Conservation (phyloP, 1,139 yeast species). For the Lodderomyces beijingensis region DNA sequence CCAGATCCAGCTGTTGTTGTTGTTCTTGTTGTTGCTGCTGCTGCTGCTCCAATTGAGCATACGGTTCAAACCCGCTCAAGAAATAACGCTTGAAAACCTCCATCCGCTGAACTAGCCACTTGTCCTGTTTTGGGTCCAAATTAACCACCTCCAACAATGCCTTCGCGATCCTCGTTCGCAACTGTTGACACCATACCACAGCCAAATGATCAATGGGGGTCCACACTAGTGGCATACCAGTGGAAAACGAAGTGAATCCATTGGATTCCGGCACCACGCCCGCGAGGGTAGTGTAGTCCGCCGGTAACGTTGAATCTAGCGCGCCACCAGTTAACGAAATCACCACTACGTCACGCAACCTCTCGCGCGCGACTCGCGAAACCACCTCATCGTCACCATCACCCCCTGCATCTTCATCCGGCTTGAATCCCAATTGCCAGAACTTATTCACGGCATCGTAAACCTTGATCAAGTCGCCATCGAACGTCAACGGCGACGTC, state of each 20-base stretch:
- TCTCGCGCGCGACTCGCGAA: constrained; percentile 29
- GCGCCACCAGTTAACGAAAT: constrained; percentile 92
- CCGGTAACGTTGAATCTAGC: constrained; percentile 78
- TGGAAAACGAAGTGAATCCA: constrained; percentile 81
- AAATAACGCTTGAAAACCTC: constrained; percentile 36
- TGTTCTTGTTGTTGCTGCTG: background rate
- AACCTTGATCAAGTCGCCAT: constrained; percentile 74
- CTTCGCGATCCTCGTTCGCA: constrained; percentile 60
- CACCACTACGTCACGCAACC: constrained; percentile 49
- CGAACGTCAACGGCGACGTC: constrained; percentile 93
- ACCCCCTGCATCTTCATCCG: background rate
- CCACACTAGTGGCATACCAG: constrained; percentile 91
- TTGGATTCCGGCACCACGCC: constrained; percentile 66
- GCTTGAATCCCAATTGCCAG: constrained; percentile 66
- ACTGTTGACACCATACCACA: constrained; percentile 94
- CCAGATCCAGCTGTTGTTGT: background rate
- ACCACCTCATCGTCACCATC: constrained; percentile 7
- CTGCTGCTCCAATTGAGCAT: constrained; percentile 1
- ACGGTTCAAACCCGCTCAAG: constrained; percentile 9
- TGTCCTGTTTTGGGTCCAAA: constrained; percentile 26
- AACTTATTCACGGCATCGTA: constrained; percentile 73
- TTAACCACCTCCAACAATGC: constrained; percentile 61
- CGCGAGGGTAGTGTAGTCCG: constrained; percentile 82
- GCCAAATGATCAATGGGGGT: constrained; percentile 94
- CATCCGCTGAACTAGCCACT: constrained; percentile 46